A percentile compares a stretch with the other conserved stretches of the same genome.
phyloP scores from a whole-genome alignment of 2,329 filamentous ascomycete species.

The Phoma sp. region DNA sequence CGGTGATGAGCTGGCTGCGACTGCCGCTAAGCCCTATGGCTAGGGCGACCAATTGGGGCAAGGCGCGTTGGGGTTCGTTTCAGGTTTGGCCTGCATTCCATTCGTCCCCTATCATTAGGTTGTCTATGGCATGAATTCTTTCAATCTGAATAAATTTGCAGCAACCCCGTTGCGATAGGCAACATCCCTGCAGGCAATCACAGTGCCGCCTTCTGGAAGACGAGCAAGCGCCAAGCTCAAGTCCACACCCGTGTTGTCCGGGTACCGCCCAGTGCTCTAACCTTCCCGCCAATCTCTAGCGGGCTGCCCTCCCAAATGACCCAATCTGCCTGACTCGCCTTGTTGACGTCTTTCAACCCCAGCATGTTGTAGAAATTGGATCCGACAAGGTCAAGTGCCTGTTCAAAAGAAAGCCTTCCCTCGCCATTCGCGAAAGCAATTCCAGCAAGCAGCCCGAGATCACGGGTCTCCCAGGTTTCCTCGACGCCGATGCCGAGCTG shows the following conservation, averaged over 20 bases:
- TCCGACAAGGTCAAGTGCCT: conserved; percentile 64
- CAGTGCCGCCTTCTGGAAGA: not conserved
- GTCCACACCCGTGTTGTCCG: conserved; percentile 17
- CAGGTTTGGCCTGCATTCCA: conserved; percentile 4
- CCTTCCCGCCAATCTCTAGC: conserved; percentile 62
- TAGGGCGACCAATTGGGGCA: conserved; percentile 10
- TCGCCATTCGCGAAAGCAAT: conserved; percentile 64
- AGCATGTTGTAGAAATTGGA: conserved; percentile 64
- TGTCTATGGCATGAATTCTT: conserved; percentile 2
- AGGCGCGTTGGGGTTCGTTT: conserved; percentile 10
- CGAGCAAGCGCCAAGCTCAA: not conserved
- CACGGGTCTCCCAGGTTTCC: conserved; percentile 67
- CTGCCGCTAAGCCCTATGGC: conserved; percentile 3
- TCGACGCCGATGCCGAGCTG: conserved; percentile 63
- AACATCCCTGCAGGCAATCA: conserved; percentile 1
- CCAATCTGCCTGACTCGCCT: conserved; percentile 55
- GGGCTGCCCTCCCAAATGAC: conserved; percentile 69
- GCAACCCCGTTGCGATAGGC: not conserved
- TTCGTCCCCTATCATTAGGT: not conserved
- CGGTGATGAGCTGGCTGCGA: conserved; percentile 10
- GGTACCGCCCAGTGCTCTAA: conserved; percentile 43
- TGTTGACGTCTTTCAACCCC: conserved; percentile 49
- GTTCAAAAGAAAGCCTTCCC: conserved; percentile 60
- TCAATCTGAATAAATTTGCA: conserved; percentile 8
- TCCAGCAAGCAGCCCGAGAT: conserved; percentile 66